A percentile compares a stretch with the other conserved stretches of the same genome.
These are phyloP conservation scores for Bipolaris oryzae DNA, from an alignment of 2,329 filamentous ascomycete species.

Conservation along the genomic window DNA sequence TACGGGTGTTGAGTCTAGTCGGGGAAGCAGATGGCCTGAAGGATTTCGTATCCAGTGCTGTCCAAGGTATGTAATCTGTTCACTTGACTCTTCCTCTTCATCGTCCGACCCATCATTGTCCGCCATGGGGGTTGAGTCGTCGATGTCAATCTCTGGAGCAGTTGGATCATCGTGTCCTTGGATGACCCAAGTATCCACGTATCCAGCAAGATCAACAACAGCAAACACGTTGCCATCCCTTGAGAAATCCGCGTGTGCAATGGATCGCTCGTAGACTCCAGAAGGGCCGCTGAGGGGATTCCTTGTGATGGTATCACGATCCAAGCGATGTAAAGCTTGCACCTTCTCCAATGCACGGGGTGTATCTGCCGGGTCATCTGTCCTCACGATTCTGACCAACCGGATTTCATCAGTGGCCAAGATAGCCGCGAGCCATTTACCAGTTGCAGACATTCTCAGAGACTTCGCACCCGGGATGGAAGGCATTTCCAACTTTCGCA, in stretches of 20 bases:
- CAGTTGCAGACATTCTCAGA: conserved; percentile 72
- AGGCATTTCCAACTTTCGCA: conserved; percentile 73
- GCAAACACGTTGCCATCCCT: conserved; percentile 79
- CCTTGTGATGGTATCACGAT: conserved; percentile 33
- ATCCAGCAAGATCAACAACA: conserved; percentile 80
- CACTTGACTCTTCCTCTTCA: conserved; percentile 56
- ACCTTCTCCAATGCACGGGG: conserved; percentile 47
- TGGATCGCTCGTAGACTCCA: conserved; percentile 76
- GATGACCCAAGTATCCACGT: conserved; percentile 84
- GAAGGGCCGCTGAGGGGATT: conserved; percentile 65
- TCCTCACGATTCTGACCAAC: conserved; percentile 55
- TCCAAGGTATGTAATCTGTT: conserved; percentile 59
- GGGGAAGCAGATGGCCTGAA: conserved; percentile 59
- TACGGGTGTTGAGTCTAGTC: conserved; percentile 53
- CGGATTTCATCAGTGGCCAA: conserved; percentile 53
- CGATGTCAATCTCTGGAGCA: conserved; percentile 49
- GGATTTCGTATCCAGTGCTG: conserved; percentile 80
- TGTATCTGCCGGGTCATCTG: conserved; percentile 48
- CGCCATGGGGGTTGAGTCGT: conserved; percentile 38
- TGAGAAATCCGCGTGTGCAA: conserved; percentile 79
- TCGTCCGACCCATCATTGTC: conserved; percentile 47
- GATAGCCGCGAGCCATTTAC: conserved; percentile 69
- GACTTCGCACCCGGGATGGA: conserved; percentile 69
- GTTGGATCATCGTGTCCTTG: conserved; percentile 61
- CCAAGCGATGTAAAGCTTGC: conserved; percentile 49